These are phyloP conservation scores for Excoecaria agallocha DNA, from an alignment of 345 rosid genomes.

Conservation along the genomic window DNA sequence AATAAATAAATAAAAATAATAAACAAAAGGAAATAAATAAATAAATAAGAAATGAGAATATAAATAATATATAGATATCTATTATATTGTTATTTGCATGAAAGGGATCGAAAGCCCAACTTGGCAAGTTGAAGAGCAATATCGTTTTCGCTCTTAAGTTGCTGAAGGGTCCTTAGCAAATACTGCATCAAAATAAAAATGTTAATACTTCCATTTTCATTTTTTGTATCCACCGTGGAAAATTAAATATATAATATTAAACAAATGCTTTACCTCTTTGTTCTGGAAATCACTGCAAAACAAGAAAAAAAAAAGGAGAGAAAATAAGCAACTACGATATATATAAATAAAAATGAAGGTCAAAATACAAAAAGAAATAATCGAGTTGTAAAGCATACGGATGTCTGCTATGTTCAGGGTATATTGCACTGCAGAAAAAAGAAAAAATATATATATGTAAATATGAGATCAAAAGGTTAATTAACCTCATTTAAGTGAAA, in stretches of 20 bases:
- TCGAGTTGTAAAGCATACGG: conserved; percentile 20
- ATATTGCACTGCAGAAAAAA: conserved; percentile 45
- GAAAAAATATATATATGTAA: not conserved
- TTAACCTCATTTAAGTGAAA: not conserved
- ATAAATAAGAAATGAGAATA: not conserved
- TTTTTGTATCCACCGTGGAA: not conserved
- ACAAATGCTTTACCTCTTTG: conserved; percentile 20
- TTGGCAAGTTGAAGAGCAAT: conserved; percentile 31
- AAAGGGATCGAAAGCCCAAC: not conserved
- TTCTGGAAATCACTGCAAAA: conserved; percentile 21
- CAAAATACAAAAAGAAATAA: not conserved
- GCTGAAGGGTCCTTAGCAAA: conserved; percentile 24
- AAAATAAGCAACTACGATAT: not conserved
- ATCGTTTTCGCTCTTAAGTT: conserved; percentile 28
- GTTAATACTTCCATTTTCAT: not conserved
- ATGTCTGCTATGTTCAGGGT: conserved; percentile 38
- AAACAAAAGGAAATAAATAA: not conserved
- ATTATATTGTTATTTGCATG: not conserved
- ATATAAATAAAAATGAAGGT: not conserved
- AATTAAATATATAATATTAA: not conserved
- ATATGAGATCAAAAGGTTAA: not conserved
- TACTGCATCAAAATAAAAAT: conserved; percentile 12
- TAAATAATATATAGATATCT: not conserved
- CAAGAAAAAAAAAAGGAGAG: not conserved
- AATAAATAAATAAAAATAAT: too few species aligned